Conservation (phyloP, 352 stramenopile genomes). For the Globisporangium cederbergense region DNA sequence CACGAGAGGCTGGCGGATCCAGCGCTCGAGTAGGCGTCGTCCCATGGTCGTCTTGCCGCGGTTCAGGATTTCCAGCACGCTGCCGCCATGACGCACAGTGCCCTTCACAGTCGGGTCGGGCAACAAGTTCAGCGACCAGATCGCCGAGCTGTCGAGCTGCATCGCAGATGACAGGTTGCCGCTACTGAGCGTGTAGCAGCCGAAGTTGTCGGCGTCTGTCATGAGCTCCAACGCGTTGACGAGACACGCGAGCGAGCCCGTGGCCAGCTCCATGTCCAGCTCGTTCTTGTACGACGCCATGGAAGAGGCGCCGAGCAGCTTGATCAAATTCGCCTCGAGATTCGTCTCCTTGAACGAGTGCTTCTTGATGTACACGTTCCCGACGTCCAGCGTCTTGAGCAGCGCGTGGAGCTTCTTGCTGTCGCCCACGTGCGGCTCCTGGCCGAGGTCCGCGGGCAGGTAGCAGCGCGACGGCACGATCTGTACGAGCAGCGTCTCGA, state of each 20-base stretch:
- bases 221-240: slow-evolving; percentile 72
- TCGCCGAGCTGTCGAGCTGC: slow-evolving; percentile 90
- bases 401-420: slow-evolving; percentile 82
- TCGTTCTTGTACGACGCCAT: slow-evolving; percentile 66
- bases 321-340: slow-evolving; percentile 62
- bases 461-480: slow-evolving; percentile 74
- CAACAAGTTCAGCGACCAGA: slow-evolving; percentile 92
- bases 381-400: slow-evolving; percentile 61
- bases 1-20: slow-evolving; percentile 95
- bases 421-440: slow-evolving; percentile 56
- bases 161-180: slow-evolving; percentile 86
- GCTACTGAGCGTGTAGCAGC: slow-evolving; percentile 60
- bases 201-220: slow-evolving; percentile 60
- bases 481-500: slow-evolving; percentile 84
- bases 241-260: slow-evolving; percentile 65
- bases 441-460: slow-evolving; percentile 50
- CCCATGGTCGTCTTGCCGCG: slow-evolving; percentile 94
- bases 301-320: slow-evolving; percentile 49
- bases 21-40: slow-evolving; percentile 91
- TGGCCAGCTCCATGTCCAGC: slow-evolving; percentile 61
- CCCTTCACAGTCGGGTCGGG: slow-evolving; percentile 59
- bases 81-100: slow-evolving; percentile 55
- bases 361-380: slow-evolving; percentile 68
- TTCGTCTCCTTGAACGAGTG: slow-evolving; percentile 51
- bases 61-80: slow-evolving; percentile 94